phyloP scores from a whole-genome alignment of 164 flowering plant genomes.

The Berberis thunbergii region DNA sequence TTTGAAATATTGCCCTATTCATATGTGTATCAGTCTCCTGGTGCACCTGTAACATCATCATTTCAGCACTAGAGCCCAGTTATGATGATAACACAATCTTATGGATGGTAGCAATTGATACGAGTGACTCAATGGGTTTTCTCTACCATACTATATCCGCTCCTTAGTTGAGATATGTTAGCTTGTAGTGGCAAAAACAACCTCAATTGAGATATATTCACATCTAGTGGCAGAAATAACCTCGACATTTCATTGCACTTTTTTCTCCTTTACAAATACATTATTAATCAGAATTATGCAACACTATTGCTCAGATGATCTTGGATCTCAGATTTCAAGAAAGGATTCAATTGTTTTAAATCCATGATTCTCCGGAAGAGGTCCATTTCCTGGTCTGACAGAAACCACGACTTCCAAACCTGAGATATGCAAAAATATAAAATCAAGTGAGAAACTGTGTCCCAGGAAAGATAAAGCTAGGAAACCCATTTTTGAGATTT shows the following conservation, averaged over 20 bases:
- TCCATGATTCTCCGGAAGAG: conserved; percentile 81
- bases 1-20: too few species aligned
- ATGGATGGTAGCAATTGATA: too few species aligned
- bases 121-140: too few species aligned
- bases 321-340: conserved; percentile 46
- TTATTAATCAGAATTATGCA: too few species aligned
- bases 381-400: conserved; percentile 77
- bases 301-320: not conserved
- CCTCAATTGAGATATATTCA: not conserved
- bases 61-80: too few species aligned
- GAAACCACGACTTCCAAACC: conserved; percentile 87
- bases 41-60: too few species aligned
- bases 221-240: too few species aligned
- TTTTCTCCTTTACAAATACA: too few species aligned
- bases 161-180: too few species aligned
- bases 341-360: conserved; percentile 62
- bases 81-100: too few species aligned
- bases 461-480: not conserved
- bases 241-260: too few species aligned
- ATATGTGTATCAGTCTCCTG: not conserved
- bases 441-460: not conserved
- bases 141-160: too few species aligned
- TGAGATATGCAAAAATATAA: conserved; percentile 16
- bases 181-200: not conserved
- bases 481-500: not conserved